A percentile compares a stretch with the other conserved stretches of the same genome.
These are phyloP conservation scores for Leccinellum albellum DNA, from an alignment of 768 basidiomycete species.

Conservation along the genomic window DNA sequence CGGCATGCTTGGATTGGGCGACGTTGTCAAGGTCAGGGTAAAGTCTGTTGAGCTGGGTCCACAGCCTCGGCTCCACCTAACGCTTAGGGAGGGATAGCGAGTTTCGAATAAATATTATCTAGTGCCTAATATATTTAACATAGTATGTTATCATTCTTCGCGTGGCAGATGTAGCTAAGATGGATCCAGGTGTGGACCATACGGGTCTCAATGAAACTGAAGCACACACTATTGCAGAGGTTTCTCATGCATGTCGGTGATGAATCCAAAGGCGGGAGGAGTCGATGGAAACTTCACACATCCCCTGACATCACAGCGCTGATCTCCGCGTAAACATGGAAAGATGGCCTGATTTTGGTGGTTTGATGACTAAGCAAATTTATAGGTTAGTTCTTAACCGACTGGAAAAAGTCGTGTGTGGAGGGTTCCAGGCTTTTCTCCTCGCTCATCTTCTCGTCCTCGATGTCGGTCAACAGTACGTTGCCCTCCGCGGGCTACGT, in stretches of 20 bases:
- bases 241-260: neutral
- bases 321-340: neutral
- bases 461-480: conserved; percentile 27
- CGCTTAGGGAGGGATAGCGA: conserved; percentile 4
- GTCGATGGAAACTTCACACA: neutral
- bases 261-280: too few relatives aligned
- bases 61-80: conserved; percentile 24
- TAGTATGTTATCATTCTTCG: neutral
- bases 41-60: conserved; percentile 28
- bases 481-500: conserved; percentile 25
- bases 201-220: neutral
- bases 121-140: neutral
- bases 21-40: conserved; percentile 25
- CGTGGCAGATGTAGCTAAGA: neutral
- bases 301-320: too few relatives aligned
- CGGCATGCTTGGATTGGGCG: conserved; percentile 22
- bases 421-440: neutral
- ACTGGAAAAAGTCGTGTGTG: conserved; percentile 4
- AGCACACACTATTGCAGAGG: neutral
- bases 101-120: neutral
- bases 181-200: too few relatives aligned
- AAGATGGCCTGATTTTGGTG: conserved; percentile 17
- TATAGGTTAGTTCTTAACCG: neutral
- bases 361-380: conserved; percentile 24
- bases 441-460: neutral